Evolutionary conservation across 176 grass and related monocot species (phyloP).

Genomic region (Carex cristatella): DNA sequence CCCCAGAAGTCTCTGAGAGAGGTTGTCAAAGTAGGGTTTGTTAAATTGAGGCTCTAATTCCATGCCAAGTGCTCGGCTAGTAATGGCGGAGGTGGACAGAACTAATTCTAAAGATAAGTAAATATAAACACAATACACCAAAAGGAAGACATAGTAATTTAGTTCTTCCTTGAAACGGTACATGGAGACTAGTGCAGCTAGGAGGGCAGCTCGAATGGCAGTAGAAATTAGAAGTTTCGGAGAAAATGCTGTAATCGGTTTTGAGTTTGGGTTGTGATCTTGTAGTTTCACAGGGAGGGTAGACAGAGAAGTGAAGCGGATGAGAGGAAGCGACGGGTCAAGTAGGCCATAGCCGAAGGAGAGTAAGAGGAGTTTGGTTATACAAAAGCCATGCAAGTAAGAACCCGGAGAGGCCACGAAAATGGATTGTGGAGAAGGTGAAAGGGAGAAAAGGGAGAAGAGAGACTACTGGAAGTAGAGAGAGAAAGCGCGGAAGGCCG

Average conservation of each 20-base stretch:
- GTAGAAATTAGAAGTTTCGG: not conserved
- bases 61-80: constrained; percentile 12
- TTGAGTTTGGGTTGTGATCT: not conserved
- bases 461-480: constrained; percentile 21
- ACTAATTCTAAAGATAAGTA: constrained; percentile 27
- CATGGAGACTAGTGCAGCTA: constrained; percentile 16
- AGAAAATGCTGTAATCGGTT: not conserved
- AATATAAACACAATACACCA: constrained; percentile 20
- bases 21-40: constrained; percentile 20
- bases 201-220: constrained; percentile 18
- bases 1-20: constrained; percentile 33
- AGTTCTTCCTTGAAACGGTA: constrained; percentile 20
- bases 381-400: constrained; percentile 41
- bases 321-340: constrained; percentile 9
- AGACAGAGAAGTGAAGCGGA: constrained; percentile 12
- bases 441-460: constrained; percentile 29
- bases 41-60: constrained; percentile 32
- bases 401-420: constrained; percentile 30
- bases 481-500: constrained; percentile 9
- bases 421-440: constrained; percentile 22
- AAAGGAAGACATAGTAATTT: not conserved
- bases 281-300: constrained; percentile 26
- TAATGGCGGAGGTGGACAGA: constrained; percentile 3
- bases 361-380: constrained; percentile 44
- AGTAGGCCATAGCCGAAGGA: constrained; percentile 31